A percentile compares a stretch with the other conserved stretches of the same genome.
These are phyloP conservation scores for Helenozyma baotianmanensis DNA, from an alignment of 805 yeast species.

Conservation along the genomic window DNA sequence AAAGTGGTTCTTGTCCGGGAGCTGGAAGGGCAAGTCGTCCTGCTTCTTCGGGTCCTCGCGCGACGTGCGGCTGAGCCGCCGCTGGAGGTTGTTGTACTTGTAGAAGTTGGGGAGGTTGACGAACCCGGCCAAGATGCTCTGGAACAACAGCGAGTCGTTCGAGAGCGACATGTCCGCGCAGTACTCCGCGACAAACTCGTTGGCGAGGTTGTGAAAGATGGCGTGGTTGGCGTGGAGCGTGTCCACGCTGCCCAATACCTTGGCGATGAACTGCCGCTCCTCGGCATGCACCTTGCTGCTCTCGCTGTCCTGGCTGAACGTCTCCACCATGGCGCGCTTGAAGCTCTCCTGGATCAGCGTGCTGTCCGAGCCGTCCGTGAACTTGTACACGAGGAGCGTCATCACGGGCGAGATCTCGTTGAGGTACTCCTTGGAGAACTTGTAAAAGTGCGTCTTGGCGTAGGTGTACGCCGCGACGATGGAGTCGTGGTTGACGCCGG, in stretches of 20 bases:
- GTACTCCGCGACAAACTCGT: conserved; percentile 37
- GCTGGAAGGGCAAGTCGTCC: conserved; percentile 37
- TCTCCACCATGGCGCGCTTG: neutral
- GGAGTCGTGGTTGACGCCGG: conserved; percentile 14
- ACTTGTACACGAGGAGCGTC: conserved; percentile 24
- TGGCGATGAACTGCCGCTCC: conserved; percentile 28
- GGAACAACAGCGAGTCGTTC: conserved; percentile 39
- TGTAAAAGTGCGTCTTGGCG: conserved; percentile 32
- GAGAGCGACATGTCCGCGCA: conserved; percentile 35
- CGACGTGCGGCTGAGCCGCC: conserved; percentile 19
- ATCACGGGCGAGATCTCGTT: conserved; percentile 33
- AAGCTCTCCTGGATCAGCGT: conserved; percentile 14
- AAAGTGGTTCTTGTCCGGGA: conserved; percentile 36
- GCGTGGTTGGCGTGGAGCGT: conserved; percentile 23
- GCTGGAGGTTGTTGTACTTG: conserved; percentile 36
- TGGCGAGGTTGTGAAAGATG: conserved; percentile 32
- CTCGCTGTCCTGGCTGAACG: neutral
- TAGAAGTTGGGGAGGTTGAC: conserved; percentile 40
- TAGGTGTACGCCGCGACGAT: conserved; percentile 33
- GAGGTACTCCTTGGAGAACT: conserved; percentile 27
- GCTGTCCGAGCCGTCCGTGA: conserved; percentile 6
- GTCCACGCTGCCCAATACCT: conserved; percentile 27
- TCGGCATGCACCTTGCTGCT: conserved; percentile 9
- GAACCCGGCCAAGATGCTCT: conserved; percentile 35
- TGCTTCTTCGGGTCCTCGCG: neutral